phyloP scores from a whole-genome alignment of 2,329 filamentous ascomycete genomes.

The Ophiostoma populinum region DNA sequence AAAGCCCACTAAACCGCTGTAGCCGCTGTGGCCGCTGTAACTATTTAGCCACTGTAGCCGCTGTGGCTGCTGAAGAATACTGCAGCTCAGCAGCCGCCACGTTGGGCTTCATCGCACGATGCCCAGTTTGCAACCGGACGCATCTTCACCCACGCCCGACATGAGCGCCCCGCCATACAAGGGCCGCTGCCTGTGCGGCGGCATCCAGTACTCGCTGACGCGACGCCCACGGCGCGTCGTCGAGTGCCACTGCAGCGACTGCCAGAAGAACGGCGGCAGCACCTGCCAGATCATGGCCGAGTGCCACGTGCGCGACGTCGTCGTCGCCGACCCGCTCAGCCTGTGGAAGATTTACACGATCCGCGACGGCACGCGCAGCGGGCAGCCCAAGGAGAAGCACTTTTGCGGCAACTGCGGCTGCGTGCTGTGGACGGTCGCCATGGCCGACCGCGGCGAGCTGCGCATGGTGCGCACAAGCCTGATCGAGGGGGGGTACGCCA shows the following conservation, averaged over 20 bases:
- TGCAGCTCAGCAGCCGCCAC: too few relatives aligned
- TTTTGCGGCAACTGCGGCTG: constrained; percentile 13
- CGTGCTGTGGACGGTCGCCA: constrained; percentile 12
- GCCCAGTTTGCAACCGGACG: too few relatives aligned
- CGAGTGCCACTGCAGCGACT: constrained; percentile 12
- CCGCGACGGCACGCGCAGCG: constrained; percentile 10
- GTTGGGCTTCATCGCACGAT: too few relatives aligned
- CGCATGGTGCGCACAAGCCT: constrained; percentile 11
- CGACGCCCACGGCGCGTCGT: constrained; percentile 9
- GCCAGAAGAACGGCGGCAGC: constrained; percentile 10
- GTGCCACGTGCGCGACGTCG: constrained; percentile 10
- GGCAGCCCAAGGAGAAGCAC: constrained; percentile 12
- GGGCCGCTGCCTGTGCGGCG: constrained; percentile 12
- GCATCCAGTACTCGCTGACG: constrained; percentile 11
- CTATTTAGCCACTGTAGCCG: too few relatives aligned
- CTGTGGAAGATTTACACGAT: constrained; percentile 11
- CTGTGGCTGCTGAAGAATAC: too few relatives aligned
- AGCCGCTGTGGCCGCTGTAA: too few relatives aligned
- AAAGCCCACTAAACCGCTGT: too few relatives aligned
- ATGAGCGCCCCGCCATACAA: constrained; percentile 7
- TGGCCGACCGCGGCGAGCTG: constrained; percentile 9
- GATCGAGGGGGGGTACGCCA: constrained; percentile 10
- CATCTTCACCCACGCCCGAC: too few relatives aligned
- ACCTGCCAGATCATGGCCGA: constrained; percentile 12
- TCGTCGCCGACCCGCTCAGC: constrained; percentile 9